Conservation (phyloP, 2,329 filamentous ascomycete species). For the Sordariomycetes sp. region DNA sequence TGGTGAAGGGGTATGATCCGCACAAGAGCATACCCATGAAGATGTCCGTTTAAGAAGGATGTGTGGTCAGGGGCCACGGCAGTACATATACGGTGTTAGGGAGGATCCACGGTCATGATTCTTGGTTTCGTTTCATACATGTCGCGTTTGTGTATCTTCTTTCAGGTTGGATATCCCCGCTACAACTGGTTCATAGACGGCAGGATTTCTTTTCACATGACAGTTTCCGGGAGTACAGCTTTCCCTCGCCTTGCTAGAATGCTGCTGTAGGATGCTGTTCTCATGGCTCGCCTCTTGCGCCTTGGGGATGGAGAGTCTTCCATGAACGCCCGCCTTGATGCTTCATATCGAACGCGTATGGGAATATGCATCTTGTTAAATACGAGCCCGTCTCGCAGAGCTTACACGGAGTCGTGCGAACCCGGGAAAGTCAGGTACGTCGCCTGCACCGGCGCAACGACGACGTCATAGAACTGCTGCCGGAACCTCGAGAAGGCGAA, state of each 20-base stretch:
- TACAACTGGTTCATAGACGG: neutral
- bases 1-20: slow-evolving; percentile 76
- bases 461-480: neutral
- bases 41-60: slow-evolving; percentile 66
- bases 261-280: neutral
- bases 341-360: too few relatives aligned
- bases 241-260: slow-evolving; percentile 4
- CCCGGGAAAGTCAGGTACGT: neutral
- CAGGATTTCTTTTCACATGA: slow-evolving; percentile 1
- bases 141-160: neutral
- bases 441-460: neutral
- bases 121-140: neutral
- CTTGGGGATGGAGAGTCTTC: neutral
- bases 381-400: too few relatives aligned
- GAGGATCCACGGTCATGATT: neutral
- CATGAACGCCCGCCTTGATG: neutral
- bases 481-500: neutral
- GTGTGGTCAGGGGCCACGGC: neutral
- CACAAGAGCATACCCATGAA: slow-evolving; percentile 95
- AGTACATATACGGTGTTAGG: neutral
- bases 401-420: neutral
- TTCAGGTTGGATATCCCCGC: neutral
- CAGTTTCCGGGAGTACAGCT: neutral
- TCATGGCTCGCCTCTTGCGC: neutral
- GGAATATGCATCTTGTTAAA: neutral